Evolutionary conservation across 306 rosid species (phyloP).

Genomic region (Inga leiocalycina): DNA sequence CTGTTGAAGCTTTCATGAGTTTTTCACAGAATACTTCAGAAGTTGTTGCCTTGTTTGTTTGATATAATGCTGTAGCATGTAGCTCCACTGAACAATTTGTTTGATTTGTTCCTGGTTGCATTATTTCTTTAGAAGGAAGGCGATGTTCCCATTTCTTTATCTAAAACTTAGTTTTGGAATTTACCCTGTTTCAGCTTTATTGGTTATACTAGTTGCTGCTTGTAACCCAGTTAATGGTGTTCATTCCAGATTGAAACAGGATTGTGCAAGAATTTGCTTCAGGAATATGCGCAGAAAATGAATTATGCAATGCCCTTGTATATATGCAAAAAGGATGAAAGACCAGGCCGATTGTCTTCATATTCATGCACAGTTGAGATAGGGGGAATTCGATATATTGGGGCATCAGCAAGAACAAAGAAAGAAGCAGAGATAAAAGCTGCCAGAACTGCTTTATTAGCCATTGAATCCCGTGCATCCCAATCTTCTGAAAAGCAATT

Average conservation of each 20-base stretch:
- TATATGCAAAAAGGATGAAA: conserved; percentile 66
- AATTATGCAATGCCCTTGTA: conserved; percentile 87
- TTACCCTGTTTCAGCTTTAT: background rate
- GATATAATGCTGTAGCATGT: background rate
- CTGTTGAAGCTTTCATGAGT: background rate
- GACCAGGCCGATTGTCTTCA: conserved; percentile 46
- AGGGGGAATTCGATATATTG: conserved; percentile 85
- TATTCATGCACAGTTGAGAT: conserved; percentile 84
- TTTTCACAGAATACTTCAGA: conserved; percentile 1
- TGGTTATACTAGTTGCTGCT: conserved; percentile 20
- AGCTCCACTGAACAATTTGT: background rate
- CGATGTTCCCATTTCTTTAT: background rate
- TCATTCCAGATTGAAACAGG: conserved; percentile 88
- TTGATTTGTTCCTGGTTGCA: conserved; percentile 11
- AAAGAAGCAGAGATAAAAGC: conserved; percentile 98
- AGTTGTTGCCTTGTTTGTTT: background rate
- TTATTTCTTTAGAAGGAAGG: conserved; percentile 14
- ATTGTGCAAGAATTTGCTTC: conserved; percentile 96
- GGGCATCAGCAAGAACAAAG: conserved; percentile 82
- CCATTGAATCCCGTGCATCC: conserved; percentile 65
- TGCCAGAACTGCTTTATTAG: conserved; percentile 93
- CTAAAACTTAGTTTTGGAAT: conserved; percentile 8
- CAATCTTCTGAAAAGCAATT: conserved; percentile 46
- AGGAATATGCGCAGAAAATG: conserved; percentile 98
- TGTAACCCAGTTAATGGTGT: conserved; percentile 35